A percentile compares a stretch with the other conserved stretches of the same genome.
phyloP scores from a whole-genome alignment of 805 yeast species.

The Metschnikowia hibisci region DNA sequence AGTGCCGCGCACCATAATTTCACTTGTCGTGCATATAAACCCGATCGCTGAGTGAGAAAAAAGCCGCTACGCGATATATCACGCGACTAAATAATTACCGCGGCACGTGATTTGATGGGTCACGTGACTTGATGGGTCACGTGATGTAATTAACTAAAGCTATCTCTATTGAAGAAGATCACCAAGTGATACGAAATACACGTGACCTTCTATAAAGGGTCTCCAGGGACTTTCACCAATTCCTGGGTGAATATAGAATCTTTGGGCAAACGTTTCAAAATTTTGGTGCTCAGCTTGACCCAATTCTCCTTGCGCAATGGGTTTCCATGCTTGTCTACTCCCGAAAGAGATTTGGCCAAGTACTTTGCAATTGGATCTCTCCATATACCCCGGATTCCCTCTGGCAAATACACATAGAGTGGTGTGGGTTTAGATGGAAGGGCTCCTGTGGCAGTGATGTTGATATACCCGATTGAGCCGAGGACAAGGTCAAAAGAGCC shows the following conservation, averaged over 20 bases:
- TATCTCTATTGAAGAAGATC: too few relatives aligned
- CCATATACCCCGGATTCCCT: slow-evolving; percentile 49
- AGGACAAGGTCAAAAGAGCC: slow-evolving; percentile 66
- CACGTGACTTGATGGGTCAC: too few relatives aligned
- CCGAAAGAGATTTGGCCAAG: slow-evolving; percentile 35
- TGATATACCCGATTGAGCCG: slow-evolving; percentile 60
- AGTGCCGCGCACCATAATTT: too few relatives aligned
- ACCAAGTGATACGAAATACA: too few relatives aligned
- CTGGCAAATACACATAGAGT: slow-evolving; percentile 47
- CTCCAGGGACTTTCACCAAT: background rate
- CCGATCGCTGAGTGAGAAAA: too few relatives aligned
- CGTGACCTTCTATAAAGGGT: background rate
- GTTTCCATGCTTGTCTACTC: slow-evolving; percentile 23
- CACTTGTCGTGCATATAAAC: too few relatives aligned
- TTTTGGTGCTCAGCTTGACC: slow-evolving; percentile 18
- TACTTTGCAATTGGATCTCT: slow-evolving; percentile 49
- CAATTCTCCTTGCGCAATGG: slow-evolving; percentile 21
- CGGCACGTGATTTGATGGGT: too few relatives aligned
- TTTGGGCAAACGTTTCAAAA: slow-evolving; percentile 19
- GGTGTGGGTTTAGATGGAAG: slow-evolving; percentile 23
- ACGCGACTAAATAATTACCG: too few relatives aligned
- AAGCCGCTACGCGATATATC: too few relatives aligned
- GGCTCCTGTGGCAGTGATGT: slow-evolving; percentile 56
- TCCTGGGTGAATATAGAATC: slow-evolving; percentile 1
- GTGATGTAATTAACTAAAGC: too few relatives aligned